Conservation (phyloP, 2,329 filamentous ascomycete species). For the Endothia cerciana region DNA sequence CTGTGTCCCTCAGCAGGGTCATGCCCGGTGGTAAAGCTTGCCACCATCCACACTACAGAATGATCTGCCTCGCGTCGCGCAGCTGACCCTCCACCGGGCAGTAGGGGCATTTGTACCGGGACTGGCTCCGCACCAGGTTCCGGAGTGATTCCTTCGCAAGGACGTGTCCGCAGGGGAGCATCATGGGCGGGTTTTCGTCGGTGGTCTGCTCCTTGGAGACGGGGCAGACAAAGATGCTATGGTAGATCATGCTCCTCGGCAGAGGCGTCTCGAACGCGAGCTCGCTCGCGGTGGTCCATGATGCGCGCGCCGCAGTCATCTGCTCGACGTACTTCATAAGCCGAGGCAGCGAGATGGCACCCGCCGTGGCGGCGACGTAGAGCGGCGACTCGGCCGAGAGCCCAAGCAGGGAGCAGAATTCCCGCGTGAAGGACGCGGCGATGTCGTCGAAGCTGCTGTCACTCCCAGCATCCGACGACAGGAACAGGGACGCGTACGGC, state of each 20-base stretch:
- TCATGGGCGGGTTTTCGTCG: slow-evolving; percentile 91
- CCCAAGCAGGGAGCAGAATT: slow-evolving; percentile 91
- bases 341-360: slow-evolving; percentile 86
- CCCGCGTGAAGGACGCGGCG: slow-evolving; percentile 83
- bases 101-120: slow-evolving; percentile 92
- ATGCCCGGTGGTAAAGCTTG: neutral
- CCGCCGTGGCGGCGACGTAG: slow-evolving; percentile 90
- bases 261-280: slow-evolving; percentile 76
- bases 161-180: slow-evolving; percentile 94
- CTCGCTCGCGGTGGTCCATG: slow-evolving; percentile 93
- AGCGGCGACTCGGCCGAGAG: slow-evolving; percentile 90
- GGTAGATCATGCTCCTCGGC: slow-evolving; percentile 71
- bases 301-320: slow-evolving; percentile 86
- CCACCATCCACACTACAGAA: slow-evolving; percentile 50
- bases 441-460: slow-evolving; percentile 80
- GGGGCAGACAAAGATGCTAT: slow-evolving; percentile 96
- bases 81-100: slow-evolving; percentile 83
- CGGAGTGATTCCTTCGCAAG: slow-evolving; percentile 84
- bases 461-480: slow-evolving; percentile 39
- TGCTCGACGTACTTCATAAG: slow-evolving; percentile 87
- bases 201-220: slow-evolving; percentile 97
- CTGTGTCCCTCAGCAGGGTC: too few species aligned
- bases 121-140: slow-evolving; percentile 72
- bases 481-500: slow-evolving; percentile 80
- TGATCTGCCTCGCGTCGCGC: slow-evolving; percentile 75